A percentile compares a stretch with the other conserved stretches of the same genome.
Evolutionary conservation across 352 stramenopile genomes (phyloP).

Genomic region (Globisporangium abappressorium): DNA sequence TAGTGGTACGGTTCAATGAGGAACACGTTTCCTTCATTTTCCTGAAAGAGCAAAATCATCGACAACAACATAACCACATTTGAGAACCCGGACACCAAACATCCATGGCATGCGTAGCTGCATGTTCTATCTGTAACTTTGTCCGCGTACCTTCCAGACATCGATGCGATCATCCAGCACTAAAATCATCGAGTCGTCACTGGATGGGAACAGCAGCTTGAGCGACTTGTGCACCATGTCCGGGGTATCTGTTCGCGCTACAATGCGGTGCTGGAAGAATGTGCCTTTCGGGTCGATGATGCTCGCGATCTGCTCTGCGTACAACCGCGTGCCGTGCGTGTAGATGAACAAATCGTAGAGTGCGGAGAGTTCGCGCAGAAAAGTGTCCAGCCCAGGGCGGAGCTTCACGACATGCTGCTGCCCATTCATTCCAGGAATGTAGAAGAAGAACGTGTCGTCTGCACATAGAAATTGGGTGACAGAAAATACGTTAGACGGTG

Average conservation of each 20-base stretch:
- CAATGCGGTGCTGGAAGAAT: constrained; percentile 86
- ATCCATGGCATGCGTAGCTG: background rate
- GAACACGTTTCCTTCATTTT: constrained; percentile 86
- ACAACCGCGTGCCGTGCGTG: constrained; percentile 92
- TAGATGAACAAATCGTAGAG: constrained; percentile 95
- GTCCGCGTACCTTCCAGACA: constrained; percentile 62
- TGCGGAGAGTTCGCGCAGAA: constrained; percentile 78
- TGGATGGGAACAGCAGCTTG: constrained; percentile 84
- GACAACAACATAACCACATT: background rate
- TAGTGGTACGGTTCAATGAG: constrained; percentile 84
- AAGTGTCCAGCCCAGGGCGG: constrained; percentile 86
- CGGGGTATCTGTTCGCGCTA: constrained; percentile 82
- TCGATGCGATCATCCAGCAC: constrained; percentile 84
- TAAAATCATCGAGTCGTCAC: constrained; percentile 87
- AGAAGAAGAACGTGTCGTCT: constrained; percentile 83
- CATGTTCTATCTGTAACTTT: background rate
- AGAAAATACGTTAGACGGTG: background rate
- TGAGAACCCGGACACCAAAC: background rate
- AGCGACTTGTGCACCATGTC: constrained; percentile 87
- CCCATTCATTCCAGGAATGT: constrained; percentile 55
- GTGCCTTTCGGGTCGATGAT: constrained; percentile 86
- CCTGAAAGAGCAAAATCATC: constrained; percentile 18
- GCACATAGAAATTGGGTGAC: background rate
- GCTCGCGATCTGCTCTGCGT: constrained; percentile 92
- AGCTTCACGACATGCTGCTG: constrained; percentile 93